phyloP scores from a whole-genome alignment of 106 monocot species.

The Acorus gramineus region DNA sequence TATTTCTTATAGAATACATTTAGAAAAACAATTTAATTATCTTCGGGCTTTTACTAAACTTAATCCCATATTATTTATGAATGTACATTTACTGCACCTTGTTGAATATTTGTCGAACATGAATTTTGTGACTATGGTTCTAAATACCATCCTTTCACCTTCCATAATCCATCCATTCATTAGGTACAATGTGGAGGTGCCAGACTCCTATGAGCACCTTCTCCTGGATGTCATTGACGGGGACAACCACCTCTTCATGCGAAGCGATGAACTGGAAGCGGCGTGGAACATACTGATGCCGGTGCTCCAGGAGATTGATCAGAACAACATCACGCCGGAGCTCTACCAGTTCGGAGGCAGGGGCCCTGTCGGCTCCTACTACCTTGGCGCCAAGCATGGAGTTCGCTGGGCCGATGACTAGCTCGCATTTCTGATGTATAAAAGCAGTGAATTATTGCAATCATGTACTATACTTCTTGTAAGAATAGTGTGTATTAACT shows the following conservation, averaged over 20 bases:
- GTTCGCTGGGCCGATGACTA: constrained; percentile 85
- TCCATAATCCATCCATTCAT: constrained; percentile 11
- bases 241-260: constrained; percentile 74
- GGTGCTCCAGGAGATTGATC: constrained; percentile 53
- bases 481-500: too few relatives aligned
- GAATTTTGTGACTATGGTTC: too few relatives aligned
- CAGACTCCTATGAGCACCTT: constrained; percentile 88
- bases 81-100: too few relatives aligned
- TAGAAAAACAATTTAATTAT: too few relatives aligned
- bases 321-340: constrained; percentile 52
- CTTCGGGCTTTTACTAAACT: too few relatives aligned
- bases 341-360: constrained; percentile 71
- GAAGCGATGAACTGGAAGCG: constrained; percentile 76
- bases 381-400: constrained; percentile 89
- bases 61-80: too few relatives aligned
- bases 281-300: constrained; percentile 66
- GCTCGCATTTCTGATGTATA: background rate
- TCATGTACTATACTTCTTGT: too few relatives aligned
- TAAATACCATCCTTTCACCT: background rate
- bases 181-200: constrained; percentile 67
- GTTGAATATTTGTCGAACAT: too few relatives aligned
- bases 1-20: too few relatives aligned
- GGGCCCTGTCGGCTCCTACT: constrained; percentile 77
- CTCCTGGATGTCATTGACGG: constrained; percentile 77
- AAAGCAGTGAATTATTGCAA: too few relatives aligned